Conservation (phyloP, 75 land plant species). For the Adiantum capillusveneris region DNA sequence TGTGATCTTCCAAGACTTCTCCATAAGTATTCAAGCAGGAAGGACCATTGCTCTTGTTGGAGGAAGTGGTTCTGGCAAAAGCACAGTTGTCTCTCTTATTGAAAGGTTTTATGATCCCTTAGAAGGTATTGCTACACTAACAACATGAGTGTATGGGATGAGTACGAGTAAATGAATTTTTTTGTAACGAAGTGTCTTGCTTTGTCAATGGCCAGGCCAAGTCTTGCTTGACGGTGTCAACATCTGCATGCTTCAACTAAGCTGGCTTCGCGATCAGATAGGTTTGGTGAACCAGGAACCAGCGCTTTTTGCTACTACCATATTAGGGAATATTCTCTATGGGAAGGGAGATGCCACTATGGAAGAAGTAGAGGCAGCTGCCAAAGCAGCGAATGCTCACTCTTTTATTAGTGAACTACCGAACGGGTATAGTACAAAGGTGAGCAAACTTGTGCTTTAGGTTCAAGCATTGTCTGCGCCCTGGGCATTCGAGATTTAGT, state of each 20-base stretch:
- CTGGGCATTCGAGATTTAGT: neutral
- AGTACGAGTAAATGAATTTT: neutral
- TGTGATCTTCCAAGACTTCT: constrained; percentile 45
- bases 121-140: constrained; percentile 31
- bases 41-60: constrained; percentile 88
- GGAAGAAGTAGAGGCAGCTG: constrained; percentile 82
- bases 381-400: constrained; percentile 90
- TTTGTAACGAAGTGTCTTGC: too few species aligned
- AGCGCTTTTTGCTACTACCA: constrained; percentile 85
- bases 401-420: constrained; percentile 77
- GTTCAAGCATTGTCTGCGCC: too few species aligned
- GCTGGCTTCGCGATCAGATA: constrained; percentile 86
- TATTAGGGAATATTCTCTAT: constrained; percentile 79
- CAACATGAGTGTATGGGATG: neutral
- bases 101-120: constrained; percentile 84
- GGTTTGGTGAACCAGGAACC: constrained; percentile 98
- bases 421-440: constrained; percentile 76
- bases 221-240: constrained; percentile 71
- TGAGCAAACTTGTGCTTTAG: constrained; percentile 1
- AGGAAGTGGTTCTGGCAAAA: constrained; percentile 89
- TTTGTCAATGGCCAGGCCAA: constrained; percentile 40
- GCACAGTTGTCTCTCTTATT: constrained; percentile 84
- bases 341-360: constrained; percentile 77
- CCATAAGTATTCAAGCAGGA: constrained; percentile 62
- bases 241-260: constrained; percentile 64